Percentiles rank a stretch among this genome's conserved stretches.
Conservation (phyloP, 2,329 filamentous ascomycete species). For the Basipetospora chlamydospora region DNA sequence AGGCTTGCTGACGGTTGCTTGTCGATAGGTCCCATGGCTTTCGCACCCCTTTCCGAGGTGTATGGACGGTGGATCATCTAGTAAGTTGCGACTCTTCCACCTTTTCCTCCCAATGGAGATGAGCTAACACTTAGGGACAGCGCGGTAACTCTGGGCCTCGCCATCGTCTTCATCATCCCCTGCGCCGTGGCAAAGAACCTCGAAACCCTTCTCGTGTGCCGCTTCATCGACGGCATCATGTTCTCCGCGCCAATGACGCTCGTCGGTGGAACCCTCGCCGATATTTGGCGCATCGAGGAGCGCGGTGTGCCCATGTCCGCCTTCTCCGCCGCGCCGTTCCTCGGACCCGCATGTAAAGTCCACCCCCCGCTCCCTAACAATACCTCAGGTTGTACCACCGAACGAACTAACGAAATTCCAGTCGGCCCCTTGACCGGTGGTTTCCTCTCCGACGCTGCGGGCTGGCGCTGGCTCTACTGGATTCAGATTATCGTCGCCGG, state of each 20-base stretch:
- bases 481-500: slow-evolving; percentile 48
- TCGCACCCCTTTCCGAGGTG: slow-evolving; percentile 66
- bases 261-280: slow-evolving; percentile 47
- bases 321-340: slow-evolving; percentile 49
- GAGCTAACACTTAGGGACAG: not conserved
- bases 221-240: slow-evolving; percentile 53
- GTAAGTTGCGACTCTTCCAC: slow-evolving; percentile 14
- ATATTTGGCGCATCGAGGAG: slow-evolving; percentile 41
- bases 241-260: slow-evolving; percentile 49
- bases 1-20: not conserved
- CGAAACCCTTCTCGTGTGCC: slow-evolving; percentile 45
- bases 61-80: slow-evolving; percentile 61
- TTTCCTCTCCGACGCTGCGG: slow-evolving; percentile 43
- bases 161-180: slow-evolving; percentile 40
- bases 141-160: slow-evolving; percentile 1
- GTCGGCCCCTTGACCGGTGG: slow-evolving; percentile 47
- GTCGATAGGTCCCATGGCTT: slow-evolving; percentile 51
- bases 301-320: slow-evolving; percentile 43
- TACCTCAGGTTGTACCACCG: too few relatives aligned
- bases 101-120: too few relatives aligned
- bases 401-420: not conserved
- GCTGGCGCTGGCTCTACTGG: slow-evolving; percentile 53
- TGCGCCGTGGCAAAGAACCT: slow-evolving; percentile 42
- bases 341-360: slow-evolving; percentile 35
- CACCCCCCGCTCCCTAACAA: not conserved